Base-by-base conservation (phyloP, 805 yeast genomes). In the Sungouiozyma ichnusensis region DNA sequence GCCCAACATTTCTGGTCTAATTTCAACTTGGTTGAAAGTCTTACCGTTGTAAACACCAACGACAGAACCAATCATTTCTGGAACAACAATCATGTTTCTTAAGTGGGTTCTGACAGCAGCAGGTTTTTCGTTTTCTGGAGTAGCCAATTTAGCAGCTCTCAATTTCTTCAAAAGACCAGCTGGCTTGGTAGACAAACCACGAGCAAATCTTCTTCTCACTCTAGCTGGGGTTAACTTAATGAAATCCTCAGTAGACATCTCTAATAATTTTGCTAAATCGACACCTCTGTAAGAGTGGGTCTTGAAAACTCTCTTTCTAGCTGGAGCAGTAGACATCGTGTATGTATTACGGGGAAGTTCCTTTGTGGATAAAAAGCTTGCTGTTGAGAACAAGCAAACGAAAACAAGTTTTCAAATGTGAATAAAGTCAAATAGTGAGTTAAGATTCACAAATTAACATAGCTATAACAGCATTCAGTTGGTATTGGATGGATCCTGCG, bases 31-130 rank as follows among this genome's bases (percentile, higher is more conserved):
- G 94, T 90, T 90, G 94, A 92, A 92, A 63, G 77, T 85, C 79
- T 92, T 92, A 77, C 99, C 99, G 81, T 92, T 92, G 95, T 92
- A 92, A 63, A 92, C 84, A 76, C 97, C 97, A 62, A 92, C 81
- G 58, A 90, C 94, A 51, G 97, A 86, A 70, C 98, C 98, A 65
- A 92, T 87, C 98, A 92, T 92, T 81, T 92, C 99, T 75, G 99
- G 99, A 58, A 92, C 92, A 66, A 92, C 70, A 70, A 92, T 73
- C 95, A 88, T 86, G 84, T 88, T 88, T 83, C 98, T 90, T 72
- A 92, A 85, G 76, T 92, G 99, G 61, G 99, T 92, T 84, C 90
- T 92, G 75, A 92, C 97, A 56, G 77, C 74, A 60, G 90, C 81
- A 71, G 99, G 99, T 81, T 90, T 92, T 76, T 92, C 97, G 69